phyloP scores from a whole-genome alignment of 108 stramenopile genomes.

The Chaetoceros tenuissimus region DNA sequence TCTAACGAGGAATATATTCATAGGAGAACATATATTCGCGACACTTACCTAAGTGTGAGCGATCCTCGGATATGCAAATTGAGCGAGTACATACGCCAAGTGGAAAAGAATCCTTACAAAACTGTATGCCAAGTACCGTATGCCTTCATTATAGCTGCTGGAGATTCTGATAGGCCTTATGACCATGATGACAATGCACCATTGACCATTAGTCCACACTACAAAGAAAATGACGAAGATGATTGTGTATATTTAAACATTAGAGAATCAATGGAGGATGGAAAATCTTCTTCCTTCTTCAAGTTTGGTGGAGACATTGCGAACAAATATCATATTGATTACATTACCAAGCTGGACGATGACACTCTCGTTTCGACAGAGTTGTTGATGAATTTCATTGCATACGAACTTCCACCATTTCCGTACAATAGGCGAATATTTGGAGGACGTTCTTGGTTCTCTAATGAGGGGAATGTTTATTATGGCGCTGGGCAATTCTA shows the following conservation, averaged over 20 bases:
- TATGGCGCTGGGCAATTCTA: conserved; percentile 21
- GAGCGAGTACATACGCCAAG: too few species aligned
- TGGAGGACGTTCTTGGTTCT: too few species aligned
- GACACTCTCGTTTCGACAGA: conserved; percentile 23
- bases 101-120: too few species aligned
- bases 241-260: conserved; percentile 27
- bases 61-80: too few species aligned
- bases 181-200: too few species aligned
- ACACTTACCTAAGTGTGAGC: too few species aligned
- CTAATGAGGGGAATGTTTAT: conserved; percentile 5
- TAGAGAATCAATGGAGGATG: conserved; percentile 33
- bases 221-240: neutral
- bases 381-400: conserved; percentile 13
- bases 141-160: too few species aligned
- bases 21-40: too few species aligned
- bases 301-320: conserved; percentile 16
- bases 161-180: too few species aligned
- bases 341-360: conserved; percentile 26
- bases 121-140: too few species aligned
- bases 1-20: too few species aligned
- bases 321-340: conserved; percentile 18
- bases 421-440: conserved; percentile 4
- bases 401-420: conserved; percentile 6
- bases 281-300: conserved; percentile 32
- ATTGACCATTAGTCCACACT: too few species aligned